These are phyloP conservation scores for Chlorella sp. DNA, from an alignment of 139 green algal genomes.

Conservation along the genomic window DNA sequence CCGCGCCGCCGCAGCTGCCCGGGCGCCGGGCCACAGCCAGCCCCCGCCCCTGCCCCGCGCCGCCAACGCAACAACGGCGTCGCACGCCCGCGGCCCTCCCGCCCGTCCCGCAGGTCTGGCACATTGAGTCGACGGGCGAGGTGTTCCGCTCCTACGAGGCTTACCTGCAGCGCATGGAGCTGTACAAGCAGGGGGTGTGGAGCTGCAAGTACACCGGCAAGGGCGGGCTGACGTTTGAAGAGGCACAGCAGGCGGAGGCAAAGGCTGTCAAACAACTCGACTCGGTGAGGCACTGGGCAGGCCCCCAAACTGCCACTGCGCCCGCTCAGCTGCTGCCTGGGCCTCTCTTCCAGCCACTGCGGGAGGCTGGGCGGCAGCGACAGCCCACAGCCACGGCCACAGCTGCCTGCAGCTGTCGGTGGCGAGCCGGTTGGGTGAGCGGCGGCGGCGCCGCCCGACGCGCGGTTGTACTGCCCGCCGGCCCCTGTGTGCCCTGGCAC, in stretches of 20 bases:
- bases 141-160: slow-evolving; percentile 32
- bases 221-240: slow-evolving; percentile 34
- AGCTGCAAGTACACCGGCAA: slow-evolving; percentile 24
- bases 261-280: slow-evolving; percentile 8
- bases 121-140: slow-evolving; percentile 19
- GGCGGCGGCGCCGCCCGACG: too few species aligned
- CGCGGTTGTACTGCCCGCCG: too few species aligned
- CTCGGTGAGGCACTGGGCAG: background rate
- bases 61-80: too few species aligned
- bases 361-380: too few species aligned
- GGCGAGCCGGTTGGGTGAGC: too few species aligned
- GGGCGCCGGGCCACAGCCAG: background rate
- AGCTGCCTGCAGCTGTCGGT: too few species aligned
- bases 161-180: slow-evolving; percentile 9
- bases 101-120: slow-evolving; percentile 10
- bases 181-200: slow-evolving; percentile 30
- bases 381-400: too few species aligned
- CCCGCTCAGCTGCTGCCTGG: too few species aligned
- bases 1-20: too few species aligned
- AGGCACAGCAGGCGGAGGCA: slow-evolving; percentile 31
- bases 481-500: too few species aligned
- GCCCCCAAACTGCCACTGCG: background rate
- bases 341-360: too few species aligned
- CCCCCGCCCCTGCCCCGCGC: background rate
- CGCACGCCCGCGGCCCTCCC: too few species aligned